Base-by-base conservation (phyloP, 371 early-diverging fungal genomes). In the Mortierella sp. region DNA sequence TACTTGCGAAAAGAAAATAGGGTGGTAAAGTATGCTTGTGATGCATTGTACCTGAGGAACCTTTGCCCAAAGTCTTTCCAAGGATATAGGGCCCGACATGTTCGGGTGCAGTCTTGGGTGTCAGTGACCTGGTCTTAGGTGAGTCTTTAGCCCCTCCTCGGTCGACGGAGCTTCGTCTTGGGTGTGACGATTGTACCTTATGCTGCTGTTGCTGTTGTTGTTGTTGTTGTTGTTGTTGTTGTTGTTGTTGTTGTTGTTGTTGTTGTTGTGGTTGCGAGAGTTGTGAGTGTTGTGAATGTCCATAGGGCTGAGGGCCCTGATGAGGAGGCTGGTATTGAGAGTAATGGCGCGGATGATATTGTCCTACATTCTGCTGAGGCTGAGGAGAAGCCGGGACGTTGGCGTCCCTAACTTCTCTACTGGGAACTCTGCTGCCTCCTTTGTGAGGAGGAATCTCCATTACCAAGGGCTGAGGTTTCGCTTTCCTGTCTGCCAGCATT, bases 11-110 rank as follows among this genome's bases (percentile, higher is more conserved):
- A 28, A 30, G n/a, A 9, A 41, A 23, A 8, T n/a, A 31, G 31
- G 24, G 34, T 21, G 26, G 24, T 23, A 53, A 43, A 11, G 17
- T 6, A 23, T n/a, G 19, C 51, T 12, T 19, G 17, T 23, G 51
- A 27, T 42, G 24, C 8, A 32, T 6, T 32, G 43, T 67, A 54
- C 94, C 94, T 79, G 93, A 92, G 31, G 90, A 90, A 6, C 95
- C 95, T 72, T 89, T 90, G 28, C 95, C 95, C 9, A 94, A 64
- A 17, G 92, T 92, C 64, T 91, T 91, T 24, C 93, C 92, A 46
- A 94, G 70, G 62, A 86, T 68, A 65, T 93, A 94, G 43, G 93
- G 93, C 17, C 95, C 95, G 37, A 94, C 81, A 27, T 86, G 61
- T 7, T 72, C 72, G 30, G 37, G 46, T 21, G 61, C 53, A 15